phyloP scores from a whole-genome alignment of 2,329 filamentous ascomycete species.

The Talaromyces sp. region DNA sequence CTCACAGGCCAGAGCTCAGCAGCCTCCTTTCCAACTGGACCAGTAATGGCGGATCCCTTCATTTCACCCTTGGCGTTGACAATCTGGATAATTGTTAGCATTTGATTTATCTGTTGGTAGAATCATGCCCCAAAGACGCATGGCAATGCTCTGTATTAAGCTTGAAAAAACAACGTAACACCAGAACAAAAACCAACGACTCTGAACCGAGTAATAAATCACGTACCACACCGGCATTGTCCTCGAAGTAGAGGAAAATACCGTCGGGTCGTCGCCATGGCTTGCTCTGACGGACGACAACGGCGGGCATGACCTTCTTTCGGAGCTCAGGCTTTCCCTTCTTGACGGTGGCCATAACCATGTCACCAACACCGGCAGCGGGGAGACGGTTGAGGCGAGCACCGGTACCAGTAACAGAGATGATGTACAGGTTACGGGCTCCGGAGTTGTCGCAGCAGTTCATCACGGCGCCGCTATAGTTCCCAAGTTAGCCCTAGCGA shows the following conservation, averaged over 20 bases:
- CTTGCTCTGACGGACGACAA: constrained; percentile 98
- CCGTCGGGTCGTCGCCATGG: constrained; percentile 98
- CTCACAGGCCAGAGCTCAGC: constrained; percentile 98
- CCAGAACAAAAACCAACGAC: not conserved
- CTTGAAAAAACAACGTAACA: not conserved
- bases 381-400: constrained; percentile 96
- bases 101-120: not conserved
- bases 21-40: constrained; percentile 98
- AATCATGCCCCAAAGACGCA: not conserved
- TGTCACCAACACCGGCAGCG: constrained; percentile 96
- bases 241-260: constrained; percentile 99
- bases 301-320: constrained; percentile 99
- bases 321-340: constrained; percentile 99
- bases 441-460: constrained; percentile 99
- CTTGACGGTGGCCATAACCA: constrained; percentile 99
- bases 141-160: not conserved
- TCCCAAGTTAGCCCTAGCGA: constrained; percentile 3
- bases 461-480: constrained; percentile 88
- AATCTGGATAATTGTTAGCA: constrained; percentile 56
- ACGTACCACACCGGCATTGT: constrained; percentile 96
- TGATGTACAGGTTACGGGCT: constrained; percentile 99
- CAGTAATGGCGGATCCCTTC: constrained; percentile 99
- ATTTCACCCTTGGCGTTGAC: constrained; percentile 99
- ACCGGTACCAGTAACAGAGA: constrained; percentile 98
- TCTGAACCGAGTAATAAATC: not conserved